Conservation (phyloP, 352 stramenopile species). For the Pythium dissotocum region DNA sequence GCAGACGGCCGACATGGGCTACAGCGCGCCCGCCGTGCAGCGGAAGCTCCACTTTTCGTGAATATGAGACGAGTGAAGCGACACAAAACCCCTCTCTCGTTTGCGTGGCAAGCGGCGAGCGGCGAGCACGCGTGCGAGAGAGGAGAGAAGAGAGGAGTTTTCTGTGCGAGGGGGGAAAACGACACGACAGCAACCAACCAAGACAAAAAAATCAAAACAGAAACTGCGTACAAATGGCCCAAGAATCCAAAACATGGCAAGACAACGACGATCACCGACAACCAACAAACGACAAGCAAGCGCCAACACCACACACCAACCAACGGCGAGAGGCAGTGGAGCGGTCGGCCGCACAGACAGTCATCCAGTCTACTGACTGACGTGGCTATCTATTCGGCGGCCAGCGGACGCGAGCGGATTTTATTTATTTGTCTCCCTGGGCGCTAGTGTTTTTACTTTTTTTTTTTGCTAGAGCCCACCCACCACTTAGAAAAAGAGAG, state of each 20-base stretch:
- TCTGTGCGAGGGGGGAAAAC: slow-evolving; percentile 6
- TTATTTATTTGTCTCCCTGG: slow-evolving; percentile 32
- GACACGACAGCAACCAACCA: slow-evolving; percentile 1
- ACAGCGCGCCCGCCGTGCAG: slow-evolving; percentile 29
- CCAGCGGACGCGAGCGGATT: slow-evolving; percentile 16
- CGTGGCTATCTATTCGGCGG: neutral
- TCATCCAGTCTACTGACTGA: neutral
- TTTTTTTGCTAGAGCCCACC: slow-evolving; percentile 26
- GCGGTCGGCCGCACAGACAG: neutral
- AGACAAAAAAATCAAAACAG: slow-evolving; percentile 28
- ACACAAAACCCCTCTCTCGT: neutral
- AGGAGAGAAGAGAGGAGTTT: neutral
- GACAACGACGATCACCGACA: neutral
- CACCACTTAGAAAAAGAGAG: slow-evolving; percentile 20
- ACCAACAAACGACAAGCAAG: neutral
- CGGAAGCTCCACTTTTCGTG: slow-evolving; percentile 33
- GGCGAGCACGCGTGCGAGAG: neutral
- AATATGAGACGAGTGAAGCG: slow-evolving; percentile 1
- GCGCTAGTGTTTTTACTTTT: slow-evolving; percentile 26
- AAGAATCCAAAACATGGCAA: slow-evolving; percentile 21
- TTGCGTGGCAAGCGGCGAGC: slow-evolving; percentile 3
- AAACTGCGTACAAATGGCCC: slow-evolving; percentile 8
- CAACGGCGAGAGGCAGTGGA: neutral
- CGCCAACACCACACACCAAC: neutral
- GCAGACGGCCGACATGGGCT: slow-evolving; percentile 56